Percentiles rank a stretch among this genome's conserved stretches.
Evolutionary conservation across 176 grass and related monocot genomes (phyloP).

Genomic region (Paspalum notatum): DNA sequence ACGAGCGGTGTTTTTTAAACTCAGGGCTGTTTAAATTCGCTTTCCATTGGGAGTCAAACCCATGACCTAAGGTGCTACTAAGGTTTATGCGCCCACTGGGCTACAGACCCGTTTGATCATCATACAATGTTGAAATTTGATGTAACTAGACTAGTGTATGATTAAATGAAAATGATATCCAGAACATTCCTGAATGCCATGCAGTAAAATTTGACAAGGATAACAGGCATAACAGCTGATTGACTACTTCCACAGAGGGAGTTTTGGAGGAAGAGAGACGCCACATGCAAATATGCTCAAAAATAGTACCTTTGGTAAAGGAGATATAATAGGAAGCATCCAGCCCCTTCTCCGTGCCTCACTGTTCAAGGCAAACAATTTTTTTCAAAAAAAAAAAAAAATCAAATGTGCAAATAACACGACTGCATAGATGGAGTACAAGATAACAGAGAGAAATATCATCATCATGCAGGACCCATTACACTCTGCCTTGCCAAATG

Average conservation of each 20-base stretch:
- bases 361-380: constrained; percentile 46
- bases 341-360: constrained; percentile 87
- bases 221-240: constrained; percentile 13
- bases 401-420: constrained; percentile 26
- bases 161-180: neutral
- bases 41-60: too few species aligned
- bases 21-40: too few species aligned
- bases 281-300: neutral
- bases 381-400: neutral
- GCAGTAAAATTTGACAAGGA: neutral
- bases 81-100: too few species aligned
- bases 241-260: neutral
- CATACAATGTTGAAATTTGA: neutral
- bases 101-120: neutral
- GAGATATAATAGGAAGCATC: constrained; percentile 72
- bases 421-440: constrained; percentile 13
- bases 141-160: constrained; percentile 7
- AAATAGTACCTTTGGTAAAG: constrained; percentile 50
- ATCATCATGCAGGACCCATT: constrained; percentile 1
- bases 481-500: neutral
- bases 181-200: neutral
- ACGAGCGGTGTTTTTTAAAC: too few species aligned
- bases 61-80: too few species aligned
- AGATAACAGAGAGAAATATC: constrained; percentile 1
- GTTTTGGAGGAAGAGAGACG: neutral